Conservation (phyloP, 208 protist genomes). For the Willaertia magna region DNA sequence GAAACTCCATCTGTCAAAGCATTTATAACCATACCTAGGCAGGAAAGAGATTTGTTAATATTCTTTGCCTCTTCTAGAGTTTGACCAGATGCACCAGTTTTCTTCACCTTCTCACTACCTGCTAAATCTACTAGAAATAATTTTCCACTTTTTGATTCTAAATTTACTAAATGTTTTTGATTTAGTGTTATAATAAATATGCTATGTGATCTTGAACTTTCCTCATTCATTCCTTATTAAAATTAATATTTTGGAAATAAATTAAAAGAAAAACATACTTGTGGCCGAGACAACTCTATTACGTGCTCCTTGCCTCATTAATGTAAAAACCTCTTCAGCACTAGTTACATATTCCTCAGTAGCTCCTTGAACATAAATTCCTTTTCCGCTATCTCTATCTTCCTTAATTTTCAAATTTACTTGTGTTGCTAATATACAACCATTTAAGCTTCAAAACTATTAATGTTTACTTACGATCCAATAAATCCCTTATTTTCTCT, state of each 20-base stretch:
- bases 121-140: conserved; percentile 72
- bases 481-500: conserved; percentile 84
- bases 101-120: conserved; percentile 65
- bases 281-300: conserved; percentile 43
- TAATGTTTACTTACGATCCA: conserved; percentile 47
- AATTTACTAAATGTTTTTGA: background rate
- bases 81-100: conserved; percentile 56
- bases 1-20: conserved; percentile 43
- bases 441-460: background rate
- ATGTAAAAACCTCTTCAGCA: conserved; percentile 59
- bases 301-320: conserved; percentile 52
- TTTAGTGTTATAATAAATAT: conserved; percentile 50
- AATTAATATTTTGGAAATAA: background rate
- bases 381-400: conserved; percentile 34
- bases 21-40: conserved; percentile 63
- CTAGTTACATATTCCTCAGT: conserved; percentile 63
- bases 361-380: conserved; percentile 71
- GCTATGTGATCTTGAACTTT: conserved; percentile 63
- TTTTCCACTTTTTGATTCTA: conserved; percentile 47
- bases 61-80: conserved; percentile 73
- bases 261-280: background rate
- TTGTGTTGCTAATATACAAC: conserved; percentile 32
- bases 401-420: conserved; percentile 48
- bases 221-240: conserved; percentile 51
- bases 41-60: conserved; percentile 72